Evolutionary conservation across 768 basidiomycete species (phyloP).

Genomic region (Royoungia palumana): DNA sequence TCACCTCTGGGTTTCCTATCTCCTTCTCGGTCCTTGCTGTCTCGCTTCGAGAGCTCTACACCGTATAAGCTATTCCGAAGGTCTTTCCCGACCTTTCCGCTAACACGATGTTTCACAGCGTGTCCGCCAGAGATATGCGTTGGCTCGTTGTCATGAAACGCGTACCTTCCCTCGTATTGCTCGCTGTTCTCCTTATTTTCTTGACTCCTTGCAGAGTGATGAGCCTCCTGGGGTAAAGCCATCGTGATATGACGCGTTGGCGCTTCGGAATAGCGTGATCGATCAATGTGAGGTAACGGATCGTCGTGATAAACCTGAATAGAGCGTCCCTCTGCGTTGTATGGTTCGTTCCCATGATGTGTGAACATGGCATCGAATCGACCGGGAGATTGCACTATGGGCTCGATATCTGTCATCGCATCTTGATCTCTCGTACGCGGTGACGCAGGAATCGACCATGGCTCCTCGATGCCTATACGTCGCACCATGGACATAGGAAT

Average conservation of each 20-base stretch:
- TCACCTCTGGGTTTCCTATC: slow-evolving; percentile 52
- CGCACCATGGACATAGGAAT: slow-evolving; percentile 11
- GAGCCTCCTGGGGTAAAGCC: slow-evolving; percentile 13
- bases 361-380: slow-evolving; percentile 42
- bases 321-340: slow-evolving; percentile 6
- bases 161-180: slow-evolving; percentile 11
- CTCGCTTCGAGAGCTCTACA: slow-evolving; percentile 28
- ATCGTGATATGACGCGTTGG: slow-evolving; percentile 9
- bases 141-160: slow-evolving; percentile 17
- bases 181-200: slow-evolving; percentile 41
- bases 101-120: slow-evolving; percentile 29
- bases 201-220: slow-evolving; percentile 9
- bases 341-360: slow-evolving; percentile 18
- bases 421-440: slow-evolving; percentile 41
- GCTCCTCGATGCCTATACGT: slow-evolving; percentile 2
- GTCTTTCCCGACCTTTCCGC: slow-evolving; percentile 41
- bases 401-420: slow-evolving; percentile 37
- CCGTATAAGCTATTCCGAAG: slow-evolving; percentile 48
- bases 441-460: slow-evolving; percentile 37
- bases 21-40: slow-evolving; percentile 48
- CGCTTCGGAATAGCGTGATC: slow-evolving; percentile 15
- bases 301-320: slow-evolving; percentile 24
- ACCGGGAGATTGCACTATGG: slow-evolving; percentile 41
- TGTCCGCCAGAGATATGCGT: slow-evolving; percentile 28
- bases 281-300: slow-evolving; percentile 15